Base-by-base conservation (phyloP, 257 asterid species). In the Haberlea rhodopensis region DNA sequence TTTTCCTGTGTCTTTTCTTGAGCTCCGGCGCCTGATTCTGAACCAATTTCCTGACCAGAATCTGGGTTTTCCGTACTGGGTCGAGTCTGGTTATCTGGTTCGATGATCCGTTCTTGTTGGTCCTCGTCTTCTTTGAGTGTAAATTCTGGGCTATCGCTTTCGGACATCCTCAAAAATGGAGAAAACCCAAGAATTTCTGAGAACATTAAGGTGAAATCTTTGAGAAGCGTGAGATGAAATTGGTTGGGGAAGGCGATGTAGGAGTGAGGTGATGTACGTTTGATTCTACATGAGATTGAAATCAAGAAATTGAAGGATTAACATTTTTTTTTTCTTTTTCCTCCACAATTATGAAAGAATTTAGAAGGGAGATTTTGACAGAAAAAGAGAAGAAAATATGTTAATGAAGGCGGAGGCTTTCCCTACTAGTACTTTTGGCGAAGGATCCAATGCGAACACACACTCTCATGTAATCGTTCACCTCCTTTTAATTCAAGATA, bases 371-470 rank as follows among this genome's bases (percentile, higher is more conserved):
- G 81, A 77, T 69, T 46, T 16, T 53, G 54, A 51, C 54, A 70
- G 46, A n/a, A 52, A 2, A 59, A 1, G 53, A 62, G 18, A 28
- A 40, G 57, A 31, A 43, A 65, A 24, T 10, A 37, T 53, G 75
- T 56, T 64, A 10, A 20, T 52, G 71, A 20, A 45, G 69, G 61
- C 45, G 75, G 71, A 74, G 78, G 59, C 58, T 58, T 76, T 71
- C 28, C 20, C 20, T 19, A 69, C 59, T 73, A 79, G 73, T 70
- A 56, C 25, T 37, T 57, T 16, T 56, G 82, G 85, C 81, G 83
- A 80, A 65, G 85, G 85, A 80, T 80, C 85, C 85, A 76, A 80
- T 76, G 85, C 63, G 19, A 37, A 74, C 82, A 57, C n/a, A n/a
- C 57, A 77, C 82, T 74, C 74, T 71, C 78, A 69, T 52, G 70